Conservation (phyloP, 805 yeast species). For the Saturnispora saitoi region DNA sequence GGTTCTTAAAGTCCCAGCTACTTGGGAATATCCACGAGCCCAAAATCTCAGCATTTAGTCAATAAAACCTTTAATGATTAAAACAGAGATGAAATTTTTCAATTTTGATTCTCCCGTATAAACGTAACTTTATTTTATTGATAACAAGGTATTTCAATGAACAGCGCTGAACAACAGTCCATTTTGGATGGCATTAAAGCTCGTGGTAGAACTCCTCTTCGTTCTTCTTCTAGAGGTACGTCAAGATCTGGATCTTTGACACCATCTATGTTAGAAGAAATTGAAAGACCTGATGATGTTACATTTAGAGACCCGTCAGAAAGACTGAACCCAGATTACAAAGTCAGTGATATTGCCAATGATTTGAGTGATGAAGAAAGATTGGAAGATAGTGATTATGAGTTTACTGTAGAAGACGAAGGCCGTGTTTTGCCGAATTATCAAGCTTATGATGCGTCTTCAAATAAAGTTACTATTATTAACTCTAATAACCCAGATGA, state of each 20-base stretch:
- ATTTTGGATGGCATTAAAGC: slow-evolving; percentile 2
- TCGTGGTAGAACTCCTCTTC: neutral
- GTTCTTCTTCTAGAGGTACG: neutral
- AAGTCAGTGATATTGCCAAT: slow-evolving; percentile 11
- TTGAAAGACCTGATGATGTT: slow-evolving; percentile 38
- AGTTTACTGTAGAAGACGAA: slow-evolving; percentile 54
- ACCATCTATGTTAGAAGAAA: slow-evolving; percentile 8
- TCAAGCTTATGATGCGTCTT: neutral
- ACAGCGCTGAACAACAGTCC: slow-evolving; percentile 6
- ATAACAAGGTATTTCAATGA: neutral
- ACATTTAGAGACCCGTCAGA: slow-evolving; percentile 69
- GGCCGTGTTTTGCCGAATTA: slow-evolving; percentile 51
- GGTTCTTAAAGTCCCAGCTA: slow-evolving; percentile 10
- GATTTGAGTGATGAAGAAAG: slow-evolving; percentile 48
- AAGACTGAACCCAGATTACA: slow-evolving; percentile 30
- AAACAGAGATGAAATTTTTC: neutral
- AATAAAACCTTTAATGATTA: neutral
- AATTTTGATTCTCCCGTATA: neutral
- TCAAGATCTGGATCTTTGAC: slow-evolving; percentile 10
- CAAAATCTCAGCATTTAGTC: neutral
- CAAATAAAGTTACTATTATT: slow-evolving; percentile 1
- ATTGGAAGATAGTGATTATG: slow-evolving; percentile 50
- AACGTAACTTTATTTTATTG: neutral
- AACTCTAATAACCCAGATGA: slow-evolving; percentile 9
- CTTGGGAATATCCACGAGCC: neutral